Evolutionary conservation across 1,139 yeast genomes (phyloP).

Genomic region (Eremothecium gossypii): DNA sequence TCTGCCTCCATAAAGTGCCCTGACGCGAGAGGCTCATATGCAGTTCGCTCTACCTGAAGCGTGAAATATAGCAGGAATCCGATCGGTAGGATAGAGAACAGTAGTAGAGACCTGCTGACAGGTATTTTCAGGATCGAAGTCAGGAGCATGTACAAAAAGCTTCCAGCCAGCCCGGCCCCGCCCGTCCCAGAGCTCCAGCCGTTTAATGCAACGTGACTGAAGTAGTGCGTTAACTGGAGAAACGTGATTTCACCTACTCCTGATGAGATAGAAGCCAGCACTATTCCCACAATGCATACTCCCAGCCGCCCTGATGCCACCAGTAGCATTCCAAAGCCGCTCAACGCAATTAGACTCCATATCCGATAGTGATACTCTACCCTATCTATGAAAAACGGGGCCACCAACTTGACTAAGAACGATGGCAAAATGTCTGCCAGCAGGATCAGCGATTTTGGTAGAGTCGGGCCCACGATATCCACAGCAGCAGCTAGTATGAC

Average conservation of each 20-base stretch:
- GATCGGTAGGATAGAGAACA: slow-evolving; percentile 42
- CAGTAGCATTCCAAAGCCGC: slow-evolving; percentile 67
- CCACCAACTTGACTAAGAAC: slow-evolving; percentile 54
- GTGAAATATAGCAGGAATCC: slow-evolving; percentile 37
- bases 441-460: slow-evolving; percentile 80
- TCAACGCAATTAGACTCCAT: slow-evolving; percentile 44
- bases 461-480: slow-evolving; percentile 73
- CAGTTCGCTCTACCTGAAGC: slow-evolving; percentile 10
- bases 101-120: slow-evolving; percentile 37
- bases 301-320: slow-evolving; percentile 39
- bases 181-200: slow-evolving; percentile 96
- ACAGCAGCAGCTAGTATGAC: slow-evolving; percentile 87
- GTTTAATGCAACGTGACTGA: slow-evolving; percentile 49
- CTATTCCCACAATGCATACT: slow-evolving; percentile 56
- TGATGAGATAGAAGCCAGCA: slow-evolving; percentile 72
- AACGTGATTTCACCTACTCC: slow-evolving; percentile 90
- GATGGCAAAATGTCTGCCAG: slow-evolving; percentile 85
- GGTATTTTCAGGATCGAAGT: slow-evolving; percentile 46
- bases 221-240: slow-evolving; percentile 71
- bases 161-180: slow-evolving; percentile 84
- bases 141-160: slow-evolving; percentile 45
- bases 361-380: slow-evolving; percentile 54
- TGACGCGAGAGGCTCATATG: too few species aligned
- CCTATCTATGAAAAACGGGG: slow-evolving; percentile 71
- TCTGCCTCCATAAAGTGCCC: background rate